Evolutionary conservation across 139 green algal genomes (phyloP).

Genomic region (Marvania coccoides): DNA sequence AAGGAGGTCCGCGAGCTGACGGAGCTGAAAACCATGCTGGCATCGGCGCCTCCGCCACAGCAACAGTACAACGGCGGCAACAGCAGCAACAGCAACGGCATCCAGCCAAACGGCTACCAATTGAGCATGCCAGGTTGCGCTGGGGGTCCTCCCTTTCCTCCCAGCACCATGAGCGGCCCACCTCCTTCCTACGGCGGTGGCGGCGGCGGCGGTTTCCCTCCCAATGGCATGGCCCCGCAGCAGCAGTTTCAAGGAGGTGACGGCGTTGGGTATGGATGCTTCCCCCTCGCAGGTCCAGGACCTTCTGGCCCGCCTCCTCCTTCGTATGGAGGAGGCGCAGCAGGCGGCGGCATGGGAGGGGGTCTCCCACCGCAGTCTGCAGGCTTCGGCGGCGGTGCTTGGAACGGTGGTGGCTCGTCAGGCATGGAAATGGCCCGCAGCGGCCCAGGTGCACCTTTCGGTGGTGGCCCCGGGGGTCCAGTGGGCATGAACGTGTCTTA

Average conservation of each 20-base stretch:
- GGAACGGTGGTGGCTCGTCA: too few relatives aligned
- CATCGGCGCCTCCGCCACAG: neutral
- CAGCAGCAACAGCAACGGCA: neutral
- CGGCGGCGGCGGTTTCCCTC: neutral
- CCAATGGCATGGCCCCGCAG: neutral
- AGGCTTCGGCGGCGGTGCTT: too few relatives aligned
- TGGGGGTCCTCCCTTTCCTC: neutral
- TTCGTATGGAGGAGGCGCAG: too few relatives aligned
- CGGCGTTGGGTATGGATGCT: too few relatives aligned
- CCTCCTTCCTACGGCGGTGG: too few relatives aligned
- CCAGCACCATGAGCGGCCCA: too few relatives aligned
- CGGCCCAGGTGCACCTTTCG: neutral
- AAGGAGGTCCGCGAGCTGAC: conserved; percentile 5
- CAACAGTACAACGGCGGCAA: neutral
- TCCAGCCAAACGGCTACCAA: neutral
- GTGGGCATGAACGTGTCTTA: neutral
- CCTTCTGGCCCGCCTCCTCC: neutral
- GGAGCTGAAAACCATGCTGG: conserved; percentile 11
- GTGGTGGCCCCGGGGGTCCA: neutral
- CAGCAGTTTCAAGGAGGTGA: neutral
- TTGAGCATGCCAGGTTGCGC: neutral
- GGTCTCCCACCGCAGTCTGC: neutral
- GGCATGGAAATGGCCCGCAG: too few relatives aligned
- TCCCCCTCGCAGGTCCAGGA: neutral
- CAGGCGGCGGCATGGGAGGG: too few relatives aligned